Base-by-base conservation (phyloP, 495 filamentous ascomycete genomes). In the Pseudoneurospora amorphoporcata region DNA sequence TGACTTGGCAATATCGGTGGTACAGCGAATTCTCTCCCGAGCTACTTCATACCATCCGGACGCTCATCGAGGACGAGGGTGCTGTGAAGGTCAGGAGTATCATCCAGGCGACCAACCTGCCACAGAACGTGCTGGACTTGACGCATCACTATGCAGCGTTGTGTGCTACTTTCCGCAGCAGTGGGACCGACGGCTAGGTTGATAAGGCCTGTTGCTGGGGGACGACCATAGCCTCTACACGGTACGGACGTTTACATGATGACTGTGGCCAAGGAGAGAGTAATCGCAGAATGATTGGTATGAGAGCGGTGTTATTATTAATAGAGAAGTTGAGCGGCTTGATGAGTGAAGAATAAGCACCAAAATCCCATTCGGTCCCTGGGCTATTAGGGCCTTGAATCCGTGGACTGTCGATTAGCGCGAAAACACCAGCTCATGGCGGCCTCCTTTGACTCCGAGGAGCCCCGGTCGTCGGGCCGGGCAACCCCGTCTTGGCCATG, bases 1-100 rank as follows among this genome's bases (percentile, higher is more conserved):
- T 98, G 41, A 92, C 95, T 5, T 99, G 95, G 95, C 95, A 99
- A 83, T 98, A 98, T 82, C 89, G 95, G 73, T 98, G 95, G 95
- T 99, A 98, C 83, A 97, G 94, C 37, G 96, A 99, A 92, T 99
- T 98, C 82, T 97, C 94, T 19, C 96, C 95, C 12, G 88, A 92
- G 69, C 86, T 99, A 19, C 88, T 98, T 37, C 92, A 87, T 79
- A 88, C 93, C 9, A 90, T 98, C 70, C 90, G 95, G 74, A 94
- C 91, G 75, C 86, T 98, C 74, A 98, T 99, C 79, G 95, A 97
- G 79, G 95, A 97, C 71, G 96, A 99, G 81, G 96, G 95, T 69
- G 96, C 95, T 29, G 93, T 99, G 77, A 99, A 99, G 83, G 91
- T 98, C 41, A 89, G 96, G 75, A 97, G 94, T 77, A 97, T 98